Evolutionary conservation across 2,329 filamentous ascomycete species (phyloP).

Genomic region (Calonectria montana): DNA sequence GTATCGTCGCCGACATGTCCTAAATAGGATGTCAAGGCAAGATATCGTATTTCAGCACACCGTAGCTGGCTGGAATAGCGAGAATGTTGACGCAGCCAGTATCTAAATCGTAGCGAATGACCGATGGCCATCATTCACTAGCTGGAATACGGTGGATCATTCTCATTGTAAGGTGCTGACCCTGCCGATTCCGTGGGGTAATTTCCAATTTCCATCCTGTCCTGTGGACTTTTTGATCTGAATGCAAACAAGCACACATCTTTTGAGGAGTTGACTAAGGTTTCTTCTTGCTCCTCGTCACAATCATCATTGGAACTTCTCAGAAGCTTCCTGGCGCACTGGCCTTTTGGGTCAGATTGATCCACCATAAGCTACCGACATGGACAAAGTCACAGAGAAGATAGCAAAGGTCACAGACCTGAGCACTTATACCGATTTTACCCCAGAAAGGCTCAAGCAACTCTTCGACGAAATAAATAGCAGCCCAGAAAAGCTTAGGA

Average conservation of each 20-base stretch:
- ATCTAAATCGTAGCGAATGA: neutral
- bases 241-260: neutral
- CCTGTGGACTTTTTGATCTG: neutral
- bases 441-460: neutral
- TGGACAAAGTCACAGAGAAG: neutral
- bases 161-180: neutral
- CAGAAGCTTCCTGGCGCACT: neutral
- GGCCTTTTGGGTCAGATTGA: neutral
- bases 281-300: neutral
- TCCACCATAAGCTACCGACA: neutral
- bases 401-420: neutral
- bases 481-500: neutral
- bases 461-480: neutral
- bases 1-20: neutral
- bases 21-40: neutral
- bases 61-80: neutral
- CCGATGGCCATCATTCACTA: neutral
- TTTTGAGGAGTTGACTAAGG: neutral
- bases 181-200: neutral
- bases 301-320: too few relatives aligned
- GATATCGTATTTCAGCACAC: neutral
- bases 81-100: neutral
- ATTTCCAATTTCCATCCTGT: neutral
- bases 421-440: neutral
- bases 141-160: neutral